Evolutionary conservation across 139 green algal genomes (phyloP).

Genomic region (Chlamydomonas eustigma): DNA sequence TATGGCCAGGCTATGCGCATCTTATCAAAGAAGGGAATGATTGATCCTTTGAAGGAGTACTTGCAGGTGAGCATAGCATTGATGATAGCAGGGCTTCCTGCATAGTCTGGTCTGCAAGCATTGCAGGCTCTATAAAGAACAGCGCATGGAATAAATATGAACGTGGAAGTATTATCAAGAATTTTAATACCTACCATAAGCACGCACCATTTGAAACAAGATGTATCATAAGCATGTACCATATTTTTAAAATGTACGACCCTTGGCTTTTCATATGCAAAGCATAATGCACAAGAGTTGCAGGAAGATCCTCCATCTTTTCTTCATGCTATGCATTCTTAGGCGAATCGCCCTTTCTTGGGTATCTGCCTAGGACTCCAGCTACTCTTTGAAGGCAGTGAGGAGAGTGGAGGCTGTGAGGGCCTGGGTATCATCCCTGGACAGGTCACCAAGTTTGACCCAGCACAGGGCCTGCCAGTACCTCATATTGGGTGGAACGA

Average conservation of each 20-base stretch:
- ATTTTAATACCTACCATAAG: no score
- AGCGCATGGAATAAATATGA: no score
- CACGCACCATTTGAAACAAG: no score
- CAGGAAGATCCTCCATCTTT: no score
- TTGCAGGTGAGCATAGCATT: constrained; percentile 48
- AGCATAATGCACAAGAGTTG: no score
- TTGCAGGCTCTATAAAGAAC: no score
- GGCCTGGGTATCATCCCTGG: constrained; percentile 91
- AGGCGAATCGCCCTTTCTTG: constrained; percentile 83
- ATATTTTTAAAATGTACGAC: no score
- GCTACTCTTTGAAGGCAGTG: constrained; percentile 93
- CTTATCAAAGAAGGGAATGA: constrained; percentile 62
- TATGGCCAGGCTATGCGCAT: constrained; percentile 87
- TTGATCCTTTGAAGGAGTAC: constrained; percentile 80
- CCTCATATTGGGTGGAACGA: constrained; percentile 99
- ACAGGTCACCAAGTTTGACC: constrained; percentile 63
- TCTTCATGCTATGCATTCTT: no score
- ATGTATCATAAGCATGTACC: no score
- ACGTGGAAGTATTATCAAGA: no score
- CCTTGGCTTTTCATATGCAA: no score
- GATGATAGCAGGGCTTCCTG: background rate
- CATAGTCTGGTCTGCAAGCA: no score
- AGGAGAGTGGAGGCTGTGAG: constrained; percentile 91
- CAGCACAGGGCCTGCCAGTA: constrained; percentile 71
- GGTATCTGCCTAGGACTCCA: constrained; percentile 98